These are phyloP conservation scores for Planoprotostelium fungivorum DNA, from an alignment of 78 protist genomes.

Conservation along the genomic window DNA sequence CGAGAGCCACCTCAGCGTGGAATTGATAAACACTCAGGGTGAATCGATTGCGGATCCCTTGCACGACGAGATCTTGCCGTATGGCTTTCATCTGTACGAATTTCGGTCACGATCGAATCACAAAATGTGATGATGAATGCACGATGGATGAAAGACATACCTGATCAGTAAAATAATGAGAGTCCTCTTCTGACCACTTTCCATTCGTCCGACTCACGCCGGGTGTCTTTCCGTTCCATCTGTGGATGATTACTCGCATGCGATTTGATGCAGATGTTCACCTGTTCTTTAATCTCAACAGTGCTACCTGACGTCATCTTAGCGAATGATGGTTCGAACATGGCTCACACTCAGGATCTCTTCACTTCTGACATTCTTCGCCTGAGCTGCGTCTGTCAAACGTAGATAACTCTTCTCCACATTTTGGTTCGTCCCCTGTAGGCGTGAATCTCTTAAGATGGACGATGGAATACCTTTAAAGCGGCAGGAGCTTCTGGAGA, in stretches of 20 bases:
- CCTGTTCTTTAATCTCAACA: not conserved
- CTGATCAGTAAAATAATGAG: not conserved
- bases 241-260: too few species aligned
- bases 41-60: not conserved
- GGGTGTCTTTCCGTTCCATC: not conserved
- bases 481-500: too few species aligned
- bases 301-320: not conserved
- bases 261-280: too few species aligned
- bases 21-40: not conserved
- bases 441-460: too few species aligned
- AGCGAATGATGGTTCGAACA: not conserved
- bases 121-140: not conserved
- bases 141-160: not conserved
- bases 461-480: too few species aligned
- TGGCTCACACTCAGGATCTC: not conserved
- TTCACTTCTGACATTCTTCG: not conserved
- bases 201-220: not conserved
- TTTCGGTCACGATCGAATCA: not conserved
- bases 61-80: not conserved
- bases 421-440: not conserved
- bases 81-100: not conserved
- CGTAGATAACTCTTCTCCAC: not conserved
- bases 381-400: not conserved
- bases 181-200: not conserved
- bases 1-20: not conserved